These are phyloP conservation scores for Acacia pycnantha DNA, from an alignment of 331 rosid genomes.

Conservation along the genomic window DNA sequence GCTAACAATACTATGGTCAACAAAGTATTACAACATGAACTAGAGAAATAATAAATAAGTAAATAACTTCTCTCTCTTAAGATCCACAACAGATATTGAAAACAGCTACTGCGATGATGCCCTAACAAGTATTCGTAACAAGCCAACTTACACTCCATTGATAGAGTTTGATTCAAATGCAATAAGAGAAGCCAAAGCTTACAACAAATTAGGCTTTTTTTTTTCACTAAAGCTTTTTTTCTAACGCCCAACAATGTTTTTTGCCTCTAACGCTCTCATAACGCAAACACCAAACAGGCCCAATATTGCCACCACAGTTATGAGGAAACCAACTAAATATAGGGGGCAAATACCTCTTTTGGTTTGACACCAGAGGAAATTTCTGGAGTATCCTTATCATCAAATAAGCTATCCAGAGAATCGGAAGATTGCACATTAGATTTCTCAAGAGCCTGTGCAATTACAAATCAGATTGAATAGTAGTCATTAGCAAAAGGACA, in stretches of 20 bases:
- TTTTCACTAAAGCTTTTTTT: no score
- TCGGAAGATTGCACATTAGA: slow-evolving; percentile 69
- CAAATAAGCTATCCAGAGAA: slow-evolving; percentile 88
- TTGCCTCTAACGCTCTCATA: no score
- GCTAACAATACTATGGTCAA: neutral
- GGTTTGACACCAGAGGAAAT: slow-evolving; percentile 38
- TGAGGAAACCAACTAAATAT: slow-evolving; percentile 11
- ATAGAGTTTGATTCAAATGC: neutral
- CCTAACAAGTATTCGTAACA: neutral
- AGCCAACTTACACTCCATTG: neutral
- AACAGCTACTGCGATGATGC: slow-evolving; percentile 11
- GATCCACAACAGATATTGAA: slow-evolving; percentile 8
- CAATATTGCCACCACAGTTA: neutral
- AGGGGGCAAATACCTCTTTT: slow-evolving; percentile 64
- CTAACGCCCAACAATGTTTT: no score
- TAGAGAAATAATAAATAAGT: neutral
- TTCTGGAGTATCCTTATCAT: slow-evolving; percentile 59
- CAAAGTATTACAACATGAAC: neutral
- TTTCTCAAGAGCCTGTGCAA: slow-evolving; percentile 48
- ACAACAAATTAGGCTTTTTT: no score
- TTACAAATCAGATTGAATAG: slow-evolving; percentile 31
- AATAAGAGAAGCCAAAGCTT: neutral
- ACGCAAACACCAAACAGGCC: no score
- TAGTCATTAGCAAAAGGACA: slow-evolving; percentile 2
- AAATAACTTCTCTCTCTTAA: neutral